A percentile compares a stretch with the other conserved stretches of the same genome.
Conservation (phyloP, 2,329 filamentous ascomycete species). For the Xylaria polymorpha region DNA sequence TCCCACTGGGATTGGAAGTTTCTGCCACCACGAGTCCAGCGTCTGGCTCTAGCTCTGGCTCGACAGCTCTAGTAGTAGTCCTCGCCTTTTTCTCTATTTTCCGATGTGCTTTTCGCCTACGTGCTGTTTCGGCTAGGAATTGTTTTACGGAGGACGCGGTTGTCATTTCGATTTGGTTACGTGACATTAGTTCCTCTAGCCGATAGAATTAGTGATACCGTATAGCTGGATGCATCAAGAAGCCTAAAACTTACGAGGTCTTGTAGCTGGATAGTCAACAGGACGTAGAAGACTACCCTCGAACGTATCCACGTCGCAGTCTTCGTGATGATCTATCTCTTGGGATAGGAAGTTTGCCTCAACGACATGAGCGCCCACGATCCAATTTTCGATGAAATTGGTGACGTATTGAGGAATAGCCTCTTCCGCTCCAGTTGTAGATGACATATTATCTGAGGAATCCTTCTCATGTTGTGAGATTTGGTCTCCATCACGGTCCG, state of each 20-base stretch:
- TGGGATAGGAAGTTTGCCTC: constrained; percentile 48
- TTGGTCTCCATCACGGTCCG: constrained; percentile 8
- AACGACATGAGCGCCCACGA: constrained; percentile 25
- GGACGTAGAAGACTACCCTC: constrained; percentile 52
- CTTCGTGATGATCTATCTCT: constrained; percentile 48
- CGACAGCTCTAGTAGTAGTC: neutral
- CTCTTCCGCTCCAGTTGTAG: neutral
- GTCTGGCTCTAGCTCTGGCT: neutral
- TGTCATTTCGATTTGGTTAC: constrained; percentile 13
- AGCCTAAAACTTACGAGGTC: constrained; percentile 33
- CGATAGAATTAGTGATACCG: constrained; percentile 7
- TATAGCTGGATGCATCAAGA: neutral
- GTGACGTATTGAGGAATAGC: constrained; percentile 14
- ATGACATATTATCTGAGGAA: neutral
- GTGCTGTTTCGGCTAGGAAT: neutral
- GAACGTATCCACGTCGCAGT: constrained; percentile 54
- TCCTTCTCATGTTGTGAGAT: constrained; percentile 11
- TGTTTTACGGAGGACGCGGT: neutral
- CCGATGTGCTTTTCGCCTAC: constrained; percentile 10
- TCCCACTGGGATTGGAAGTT: constrained; percentile 14
- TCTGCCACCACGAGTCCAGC: neutral
- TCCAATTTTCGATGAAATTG: constrained; percentile 40
- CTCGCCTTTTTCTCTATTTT: constrained; percentile 10
- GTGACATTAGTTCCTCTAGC: constrained; percentile 12
- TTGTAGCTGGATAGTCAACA: constrained; percentile 50